These are phyloP conservation scores for Kodamaea kaohsiungensis DNA, from an alignment of 805 yeast genomes.

Conservation along the genomic window DNA sequence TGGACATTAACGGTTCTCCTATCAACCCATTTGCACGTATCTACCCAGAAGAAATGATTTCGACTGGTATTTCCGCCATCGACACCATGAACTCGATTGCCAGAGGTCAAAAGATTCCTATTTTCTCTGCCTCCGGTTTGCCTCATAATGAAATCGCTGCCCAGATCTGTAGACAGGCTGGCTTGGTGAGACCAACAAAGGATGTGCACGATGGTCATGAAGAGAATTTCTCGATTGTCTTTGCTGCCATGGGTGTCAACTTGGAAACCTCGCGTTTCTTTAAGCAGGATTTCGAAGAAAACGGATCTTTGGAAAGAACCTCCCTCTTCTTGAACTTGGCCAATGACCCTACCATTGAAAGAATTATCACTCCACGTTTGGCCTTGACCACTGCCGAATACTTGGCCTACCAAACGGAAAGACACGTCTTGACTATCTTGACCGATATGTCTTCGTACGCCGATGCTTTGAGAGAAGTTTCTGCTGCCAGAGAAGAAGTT, in stretches of 20 bases:
- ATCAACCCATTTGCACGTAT: slow-evolving; percentile 98
- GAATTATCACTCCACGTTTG: slow-evolving; percentile 98
- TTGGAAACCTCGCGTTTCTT: slow-evolving; percentile 97
- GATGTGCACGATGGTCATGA: slow-evolving; percentile 99
- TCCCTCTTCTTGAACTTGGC: slow-evolving; percentile 96
- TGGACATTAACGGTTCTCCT: slow-evolving; percentile 98
- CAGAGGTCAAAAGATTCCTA: slow-evolving; percentile 99
- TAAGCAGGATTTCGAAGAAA: slow-evolving; percentile 99
- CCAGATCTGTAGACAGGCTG: slow-evolving; percentile 99
- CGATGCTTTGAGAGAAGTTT: slow-evolving; percentile 98
- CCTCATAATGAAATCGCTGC: slow-evolving; percentile 99
- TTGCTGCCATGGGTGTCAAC: slow-evolving; percentile 99
- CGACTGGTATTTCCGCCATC: slow-evolving; percentile 97
- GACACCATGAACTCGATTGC: slow-evolving; percentile 99
- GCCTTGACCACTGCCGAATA: slow-evolving; percentile 99
- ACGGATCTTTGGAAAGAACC: slow-evolving; percentile 97
- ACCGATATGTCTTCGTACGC: slow-evolving; percentile 99
- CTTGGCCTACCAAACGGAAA: slow-evolving; percentile 97
- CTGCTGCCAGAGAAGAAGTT: slow-evolving; percentile 99
- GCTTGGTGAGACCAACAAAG: slow-evolving; percentile 98
- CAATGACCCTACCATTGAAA: slow-evolving; percentile 98
- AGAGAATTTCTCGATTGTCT: slow-evolving; percentile 97
- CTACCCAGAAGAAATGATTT: slow-evolving; percentile 99
- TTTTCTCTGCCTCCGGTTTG: slow-evolving; percentile 97
- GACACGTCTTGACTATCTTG: slow-evolving; percentile 95